Conservation (phyloP, 805 yeast species). For the Saitoella complicata region DNA sequence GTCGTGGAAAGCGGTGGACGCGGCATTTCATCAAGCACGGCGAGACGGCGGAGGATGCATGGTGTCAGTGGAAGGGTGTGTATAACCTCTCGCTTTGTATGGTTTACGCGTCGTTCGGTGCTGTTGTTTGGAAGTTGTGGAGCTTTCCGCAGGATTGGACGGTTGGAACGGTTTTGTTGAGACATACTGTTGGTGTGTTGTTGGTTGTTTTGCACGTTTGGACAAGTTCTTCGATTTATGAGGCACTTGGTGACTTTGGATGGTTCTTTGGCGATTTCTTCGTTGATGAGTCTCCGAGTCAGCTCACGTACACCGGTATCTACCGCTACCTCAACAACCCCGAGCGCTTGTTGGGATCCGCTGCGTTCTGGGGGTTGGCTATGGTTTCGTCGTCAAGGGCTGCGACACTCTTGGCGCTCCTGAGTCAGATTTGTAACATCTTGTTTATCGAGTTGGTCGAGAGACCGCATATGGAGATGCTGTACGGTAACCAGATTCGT, state of each 20-base stretch:
- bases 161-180: constrained; percentile 20
- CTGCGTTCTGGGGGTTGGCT: constrained; percentile 63
- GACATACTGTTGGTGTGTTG: constrained; percentile 42
- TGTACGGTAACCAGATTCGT: constrained; percentile 49
- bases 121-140: constrained; percentile 17
- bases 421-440: constrained; percentile 54
- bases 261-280: constrained; percentile 85
- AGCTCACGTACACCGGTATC: constrained; percentile 60
- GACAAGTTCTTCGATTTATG: constrained; percentile 52
- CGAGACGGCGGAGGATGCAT: constrained; percentile 45
- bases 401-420: constrained; percentile 35
- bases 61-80: constrained; percentile 55
- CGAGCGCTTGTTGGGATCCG: constrained; percentile 59
- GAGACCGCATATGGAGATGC: constrained; percentile 57
- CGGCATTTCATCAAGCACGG: constrained; percentile 48
- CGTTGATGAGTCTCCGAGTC: constrained; percentile 32
- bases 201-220: constrained; percentile 45
- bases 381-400: constrained; percentile 36
- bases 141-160: constrained; percentile 3
- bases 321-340: constrained; percentile 72
- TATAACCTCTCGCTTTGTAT: constrained; percentile 37
- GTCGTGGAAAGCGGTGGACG: constrained; percentile 46
- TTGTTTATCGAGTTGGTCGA: constrained; percentile 59
- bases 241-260: constrained; percentile 67
- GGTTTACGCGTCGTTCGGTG: constrained; percentile 39